Conservation (phyloP, 169 alveolate genomes). For the Babesia caballi region DNA sequence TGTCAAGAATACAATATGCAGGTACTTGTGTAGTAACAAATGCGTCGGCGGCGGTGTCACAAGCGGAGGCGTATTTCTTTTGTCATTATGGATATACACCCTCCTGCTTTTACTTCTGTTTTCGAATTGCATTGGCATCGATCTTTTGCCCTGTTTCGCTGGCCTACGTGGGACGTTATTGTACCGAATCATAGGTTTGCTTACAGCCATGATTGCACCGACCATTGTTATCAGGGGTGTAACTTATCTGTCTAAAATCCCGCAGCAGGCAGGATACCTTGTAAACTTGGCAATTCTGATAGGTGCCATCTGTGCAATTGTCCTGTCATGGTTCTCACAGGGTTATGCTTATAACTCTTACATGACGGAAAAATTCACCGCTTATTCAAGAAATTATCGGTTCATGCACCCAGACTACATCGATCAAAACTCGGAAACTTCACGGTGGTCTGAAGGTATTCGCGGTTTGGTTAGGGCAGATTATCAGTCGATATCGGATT, state of each 20-base stretch:
- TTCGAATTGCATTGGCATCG: background rate
- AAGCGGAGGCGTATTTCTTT: background rate
- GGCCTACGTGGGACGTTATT: background rate
- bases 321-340: slow-evolving; percentile 49
- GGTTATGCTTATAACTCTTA: slow-evolving; percentile 40
- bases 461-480: slow-evolving; percentile 17
- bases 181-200: background rate
- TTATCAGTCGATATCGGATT: background rate
- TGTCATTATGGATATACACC: background rate
- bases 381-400: background rate
- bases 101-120: background rate
- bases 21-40: background rate
- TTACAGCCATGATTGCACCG: background rate
- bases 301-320: slow-evolving; percentile 14
- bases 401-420: background rate
- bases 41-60: background rate
- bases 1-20: background rate
- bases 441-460: background rate
- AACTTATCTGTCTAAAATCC: background rate
- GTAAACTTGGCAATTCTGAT: slow-evolving; percentile 3
- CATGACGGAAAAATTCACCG: slow-evolving; percentile 19
- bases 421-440: background rate
- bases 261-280: slow-evolving; percentile 1
- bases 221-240: background rate
- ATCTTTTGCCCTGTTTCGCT: background rate